Percentiles rank a stretch among this genome's conserved stretches.
Conservation (phyloP, 495 filamentous ascomycete species). For the Lasiosphaeria miniovina region DNA sequence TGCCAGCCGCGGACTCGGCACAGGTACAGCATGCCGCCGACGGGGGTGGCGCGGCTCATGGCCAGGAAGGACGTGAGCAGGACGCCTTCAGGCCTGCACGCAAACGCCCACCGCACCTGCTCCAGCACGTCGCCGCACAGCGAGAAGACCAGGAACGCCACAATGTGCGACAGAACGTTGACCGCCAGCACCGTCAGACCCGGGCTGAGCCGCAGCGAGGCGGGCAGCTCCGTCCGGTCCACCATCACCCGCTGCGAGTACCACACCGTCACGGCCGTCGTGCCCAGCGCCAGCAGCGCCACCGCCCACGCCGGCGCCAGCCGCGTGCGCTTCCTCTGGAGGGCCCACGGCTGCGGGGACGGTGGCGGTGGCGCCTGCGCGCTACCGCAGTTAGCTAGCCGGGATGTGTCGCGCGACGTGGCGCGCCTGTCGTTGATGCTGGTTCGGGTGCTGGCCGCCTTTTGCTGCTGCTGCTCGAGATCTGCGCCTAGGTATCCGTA, state of each 20-base stretch:
- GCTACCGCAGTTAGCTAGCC: too few species aligned
- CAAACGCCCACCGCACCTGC: conserved; percentile 12
- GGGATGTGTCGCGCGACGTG: too few species aligned
- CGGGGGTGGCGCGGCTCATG: conserved; percentile 12
- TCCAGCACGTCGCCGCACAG: conserved; percentile 12
- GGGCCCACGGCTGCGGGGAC: background rate
- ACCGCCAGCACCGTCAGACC: conserved; percentile 10
- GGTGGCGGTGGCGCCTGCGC: too few species aligned
- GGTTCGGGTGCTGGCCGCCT: too few species aligned
- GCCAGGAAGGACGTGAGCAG: conserved; percentile 14
- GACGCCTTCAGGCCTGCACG: conserved; percentile 11
- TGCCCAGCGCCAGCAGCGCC: conserved; percentile 3
- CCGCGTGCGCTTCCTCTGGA: conserved; percentile 10
- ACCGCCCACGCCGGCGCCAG: conserved; percentile 9
- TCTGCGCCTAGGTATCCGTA: too few species aligned
- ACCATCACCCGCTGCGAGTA: conserved; percentile 13
- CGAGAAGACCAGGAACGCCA: conserved; percentile 10
- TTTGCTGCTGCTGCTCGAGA: too few species aligned
- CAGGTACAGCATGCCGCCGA: conserved; percentile 8
- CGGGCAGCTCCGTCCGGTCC: conserved; percentile 6
- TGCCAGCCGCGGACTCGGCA: conserved; percentile 8
- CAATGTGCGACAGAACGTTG: conserved; percentile 12
- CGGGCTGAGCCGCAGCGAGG: conserved; percentile 1
- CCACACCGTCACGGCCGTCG: conserved; percentile 8
- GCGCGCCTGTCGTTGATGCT: too few species aligned